These are phyloP conservation scores for Gryganskiella cystojenkinii DNA, from an alignment of 192 early-diverging fungal genomes.

Conservation along the genomic window DNA sequence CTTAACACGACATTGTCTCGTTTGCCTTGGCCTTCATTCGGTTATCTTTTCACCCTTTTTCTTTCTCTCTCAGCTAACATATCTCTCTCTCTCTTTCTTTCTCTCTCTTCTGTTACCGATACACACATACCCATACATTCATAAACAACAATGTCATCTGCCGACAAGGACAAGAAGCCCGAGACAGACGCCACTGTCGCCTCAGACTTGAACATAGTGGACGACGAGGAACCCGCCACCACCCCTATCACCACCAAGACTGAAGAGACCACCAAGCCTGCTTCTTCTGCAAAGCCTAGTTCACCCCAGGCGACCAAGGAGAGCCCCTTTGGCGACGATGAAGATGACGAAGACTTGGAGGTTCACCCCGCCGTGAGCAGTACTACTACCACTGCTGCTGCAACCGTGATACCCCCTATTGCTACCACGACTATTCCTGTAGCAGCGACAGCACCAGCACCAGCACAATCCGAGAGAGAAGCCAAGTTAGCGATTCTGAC, in stretches of 20 bases:
- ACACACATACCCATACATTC: background rate
- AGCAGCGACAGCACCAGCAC: background rate
- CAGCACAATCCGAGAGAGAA: slow-evolving; percentile 34
- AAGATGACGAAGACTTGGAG: slow-evolving; percentile 27
- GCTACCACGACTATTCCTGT: background rate
- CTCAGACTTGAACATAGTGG: slow-evolving; percentile 22
- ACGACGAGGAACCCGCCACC: slow-evolving; percentile 4
- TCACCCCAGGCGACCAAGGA: slow-evolving; percentile 20
- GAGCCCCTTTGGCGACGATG: background rate
- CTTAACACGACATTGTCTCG: too few species aligned
- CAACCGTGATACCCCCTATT: background rate
- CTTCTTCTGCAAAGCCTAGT: slow-evolving; percentile 12
- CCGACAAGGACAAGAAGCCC: slow-evolving; percentile 15
- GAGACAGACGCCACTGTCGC: slow-evolving; percentile 7
- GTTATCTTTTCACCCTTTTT: background rate
- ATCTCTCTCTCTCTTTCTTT: too few species aligned
- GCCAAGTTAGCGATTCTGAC: slow-evolving; percentile 53
- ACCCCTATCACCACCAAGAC: background rate
- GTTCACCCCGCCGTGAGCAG: slow-evolving; percentile 9
- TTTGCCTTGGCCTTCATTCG: too few species aligned
- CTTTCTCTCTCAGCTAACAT: background rate
- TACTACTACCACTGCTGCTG: background rate
- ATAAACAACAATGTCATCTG: slow-evolving; percentile 18
- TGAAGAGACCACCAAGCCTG: background rate
- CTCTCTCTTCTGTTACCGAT: too few species aligned